Evolutionary conservation across 345 rosid species (phyloP).

Genomic region (Populus davidiana): DNA sequence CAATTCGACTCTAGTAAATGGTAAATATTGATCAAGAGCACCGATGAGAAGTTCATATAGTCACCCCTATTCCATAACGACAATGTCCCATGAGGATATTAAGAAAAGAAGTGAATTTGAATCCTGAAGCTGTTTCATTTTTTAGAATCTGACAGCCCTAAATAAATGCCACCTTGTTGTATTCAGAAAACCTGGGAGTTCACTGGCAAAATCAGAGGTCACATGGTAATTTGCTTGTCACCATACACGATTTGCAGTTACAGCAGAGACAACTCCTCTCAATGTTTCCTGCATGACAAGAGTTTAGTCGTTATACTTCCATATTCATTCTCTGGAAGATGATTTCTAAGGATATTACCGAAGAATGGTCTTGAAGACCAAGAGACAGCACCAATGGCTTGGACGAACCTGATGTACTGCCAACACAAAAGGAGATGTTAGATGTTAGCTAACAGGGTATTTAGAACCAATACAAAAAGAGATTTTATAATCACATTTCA

Average conservation of each 20-base stretch:
- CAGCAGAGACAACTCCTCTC: constrained; percentile 64
- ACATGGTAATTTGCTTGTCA: constrained; percentile 12
- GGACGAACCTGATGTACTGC: constrained; percentile 54
- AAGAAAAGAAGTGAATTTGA: no score
- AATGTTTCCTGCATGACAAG: constrained; percentile 61
- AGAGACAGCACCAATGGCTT: constrained; percentile 75
- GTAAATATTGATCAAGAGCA: no score
- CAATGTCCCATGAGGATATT: no score
- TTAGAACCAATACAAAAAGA: neutral
- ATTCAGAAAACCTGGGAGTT: no score
- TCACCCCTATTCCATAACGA: no score
- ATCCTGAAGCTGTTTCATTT: no score
- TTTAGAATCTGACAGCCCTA: no score
- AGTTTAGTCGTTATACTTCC: neutral
- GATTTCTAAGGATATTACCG: constrained; percentile 34
- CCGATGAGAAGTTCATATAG: no score
- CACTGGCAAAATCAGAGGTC: neutral
- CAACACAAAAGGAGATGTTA: constrained; percentile 1
- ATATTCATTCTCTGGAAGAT: neutral
- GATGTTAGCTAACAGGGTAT: neutral
- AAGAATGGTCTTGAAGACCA: constrained; percentile 84
- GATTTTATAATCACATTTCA: neutral
- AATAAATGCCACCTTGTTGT: no score
- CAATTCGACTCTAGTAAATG: no score
- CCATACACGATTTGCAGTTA: constrained; percentile 70